Evolutionary conservation across 2,329 filamentous ascomycete genomes (phyloP), one percentile per base, ranked within the genome.

Genomic region (Pseudopyrenochaeta lycopersici): DNA sequence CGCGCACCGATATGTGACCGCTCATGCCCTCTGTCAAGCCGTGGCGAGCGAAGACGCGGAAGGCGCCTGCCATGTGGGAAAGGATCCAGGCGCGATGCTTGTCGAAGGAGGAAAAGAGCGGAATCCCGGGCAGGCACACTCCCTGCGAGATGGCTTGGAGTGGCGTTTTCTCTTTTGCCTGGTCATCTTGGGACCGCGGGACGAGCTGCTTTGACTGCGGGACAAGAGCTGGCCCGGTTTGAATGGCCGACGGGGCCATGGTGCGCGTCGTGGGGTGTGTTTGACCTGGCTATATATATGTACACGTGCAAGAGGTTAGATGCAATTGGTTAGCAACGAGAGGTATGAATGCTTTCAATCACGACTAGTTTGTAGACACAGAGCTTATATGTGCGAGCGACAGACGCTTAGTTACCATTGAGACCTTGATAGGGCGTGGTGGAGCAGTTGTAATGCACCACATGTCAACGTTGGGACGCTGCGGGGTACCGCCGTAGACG

Each of bases 11-110:
- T 60, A 91, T 90, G 71, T 90, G 88, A 0, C 88, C 88, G 23
- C 81, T 81, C 78, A 90, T 88, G 49, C 88, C 88, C 30, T 90
- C 88, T 0, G 84, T 86, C 73, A 85, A 89, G 44, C 85, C 86
- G 63, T 85, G 83, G 41, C 87, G 82, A 1, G 86, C 80, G 70
- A 89, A 90, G 67, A 89, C 82, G 23, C 88, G 85, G 74, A 91
- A 91, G 3, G 86, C 87, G 3, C 71, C 73, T 1, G 87, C 86
- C 81, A 89, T 89, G 73, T 90, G 87, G 23, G 84, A 77, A 9
- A 88, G 78, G 52, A 86, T 85, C 79, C 88, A 89, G 64, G 81
- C 80, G 17, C 89, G 84, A 52, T 90, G 82, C 41, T 82, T 80
- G 32, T 80, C 79, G 53, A 81, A 80, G 20, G 80, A 77, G 3